These are phyloP conservation scores for Stygiomarasmius scandens DNA, from an alignment of 1,284 basidiomycete species.

Conservation along the genomic window DNA sequence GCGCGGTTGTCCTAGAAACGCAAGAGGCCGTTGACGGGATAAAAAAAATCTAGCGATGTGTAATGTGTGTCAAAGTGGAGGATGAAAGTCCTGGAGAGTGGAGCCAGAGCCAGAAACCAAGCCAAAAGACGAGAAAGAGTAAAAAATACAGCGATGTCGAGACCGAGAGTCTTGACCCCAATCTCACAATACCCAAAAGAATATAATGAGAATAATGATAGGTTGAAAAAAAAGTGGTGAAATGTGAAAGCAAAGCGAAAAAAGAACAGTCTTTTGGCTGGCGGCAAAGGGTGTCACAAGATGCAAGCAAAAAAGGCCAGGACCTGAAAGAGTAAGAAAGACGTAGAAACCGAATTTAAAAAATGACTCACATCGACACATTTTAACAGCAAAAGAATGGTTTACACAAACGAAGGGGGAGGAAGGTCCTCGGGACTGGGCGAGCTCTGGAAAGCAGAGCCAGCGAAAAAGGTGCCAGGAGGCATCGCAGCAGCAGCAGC, in stretches of 20 bases:
- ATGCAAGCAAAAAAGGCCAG: slow-evolving; percentile 14
- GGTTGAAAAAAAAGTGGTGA: slow-evolving; percentile 5
- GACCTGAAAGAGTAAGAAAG: background rate
- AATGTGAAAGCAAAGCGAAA: slow-evolving; percentile 16
- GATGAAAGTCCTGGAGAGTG: background rate
- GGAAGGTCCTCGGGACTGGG: slow-evolving; percentile 78
- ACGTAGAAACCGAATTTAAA: slow-evolving; percentile 23
- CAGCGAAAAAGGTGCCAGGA: slow-evolving; percentile 62
- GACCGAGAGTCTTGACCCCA: background rate
- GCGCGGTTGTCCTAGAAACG: slow-evolving; percentile 16
- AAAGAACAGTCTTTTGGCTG: slow-evolving; percentile 17
- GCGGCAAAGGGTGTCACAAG: slow-evolving; percentile 9
- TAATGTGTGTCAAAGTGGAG: slow-evolving; percentile 7
- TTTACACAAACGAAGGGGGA: slow-evolving; percentile 59
- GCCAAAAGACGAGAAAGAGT: slow-evolving; percentile 3
- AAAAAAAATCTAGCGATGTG: slow-evolving; percentile 6
- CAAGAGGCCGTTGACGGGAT: slow-evolving; percentile 11
- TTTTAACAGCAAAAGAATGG: slow-evolving; percentile 18
- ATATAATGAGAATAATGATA: slow-evolving; percentile 17
- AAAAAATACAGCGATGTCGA: slow-evolving; percentile 14
- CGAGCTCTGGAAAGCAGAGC: slow-evolving; percentile 79
- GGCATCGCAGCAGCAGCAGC: slow-evolving; percentile 30
- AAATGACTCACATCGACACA: slow-evolving; percentile 15
- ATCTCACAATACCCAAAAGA: slow-evolving; percentile 15
- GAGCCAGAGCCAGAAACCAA: slow-evolving; percentile 11